Evolutionary conservation across 2,329 filamentous ascomycete genomes (phyloP).

Genomic region (Calonectria fujianensis): DNA sequence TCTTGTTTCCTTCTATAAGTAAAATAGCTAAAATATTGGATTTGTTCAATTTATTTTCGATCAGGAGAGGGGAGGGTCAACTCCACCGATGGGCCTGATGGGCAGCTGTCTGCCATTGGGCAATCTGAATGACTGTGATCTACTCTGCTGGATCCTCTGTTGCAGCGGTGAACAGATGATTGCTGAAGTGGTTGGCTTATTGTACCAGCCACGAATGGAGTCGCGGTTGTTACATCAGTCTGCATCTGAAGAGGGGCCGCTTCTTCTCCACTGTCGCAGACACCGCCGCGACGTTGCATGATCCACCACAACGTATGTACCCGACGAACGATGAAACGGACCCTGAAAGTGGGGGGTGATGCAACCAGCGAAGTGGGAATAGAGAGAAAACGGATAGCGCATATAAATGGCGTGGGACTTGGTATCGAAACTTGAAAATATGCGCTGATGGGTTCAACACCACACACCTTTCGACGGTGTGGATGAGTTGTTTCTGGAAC

Average conservation of each 20-base stretch:
- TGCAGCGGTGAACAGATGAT: too few relatives aligned
- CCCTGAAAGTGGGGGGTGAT: slow-evolving; percentile 16
- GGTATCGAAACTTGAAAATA: neutral
- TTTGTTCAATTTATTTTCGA: too few relatives aligned
- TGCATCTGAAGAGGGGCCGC: neutral
- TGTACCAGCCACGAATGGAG: too few relatives aligned
- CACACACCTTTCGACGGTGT: neutral
- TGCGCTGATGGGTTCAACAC: neutral
- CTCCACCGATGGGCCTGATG: too few relatives aligned
- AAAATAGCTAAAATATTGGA: too few relatives aligned
- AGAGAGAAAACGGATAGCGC: neutral
- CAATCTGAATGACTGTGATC: too few relatives aligned
- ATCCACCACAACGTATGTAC: neutral
- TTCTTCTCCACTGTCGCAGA: neutral
- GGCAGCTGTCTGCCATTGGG: too few relatives aligned
- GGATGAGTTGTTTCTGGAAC: too few relatives aligned
- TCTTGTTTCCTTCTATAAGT: too few relatives aligned
- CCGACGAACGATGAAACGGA: slow-evolving; percentile 27
- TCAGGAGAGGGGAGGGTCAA: too few relatives aligned
- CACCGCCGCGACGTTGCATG: slow-evolving; percentile 22
- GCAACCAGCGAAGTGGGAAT: neutral
- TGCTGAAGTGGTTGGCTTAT: too few relatives aligned
- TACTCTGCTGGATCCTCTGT: too few relatives aligned
- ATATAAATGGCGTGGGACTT: neutral
- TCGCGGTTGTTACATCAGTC: neutral